Evolutionary conservation across 2,329 filamentous ascomycete genomes (phyloP).

Genomic region (Immersiporthe knoxdaviesiana): DNA sequence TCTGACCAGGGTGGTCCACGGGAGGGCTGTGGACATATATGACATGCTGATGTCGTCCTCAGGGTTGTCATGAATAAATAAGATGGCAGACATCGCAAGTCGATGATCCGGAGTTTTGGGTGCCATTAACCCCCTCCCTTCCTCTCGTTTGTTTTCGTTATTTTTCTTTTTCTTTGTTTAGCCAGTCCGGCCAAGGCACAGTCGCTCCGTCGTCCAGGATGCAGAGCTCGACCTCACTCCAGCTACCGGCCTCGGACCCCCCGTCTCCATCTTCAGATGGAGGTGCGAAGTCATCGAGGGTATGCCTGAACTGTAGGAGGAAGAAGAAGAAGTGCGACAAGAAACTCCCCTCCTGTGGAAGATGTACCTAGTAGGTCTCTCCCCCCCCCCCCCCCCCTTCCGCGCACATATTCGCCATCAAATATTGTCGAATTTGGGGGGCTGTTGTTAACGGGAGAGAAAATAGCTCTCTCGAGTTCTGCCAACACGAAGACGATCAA

Average conservation of each 20-base stretch:
- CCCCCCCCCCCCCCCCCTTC: too few relatives aligned
- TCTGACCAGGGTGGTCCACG: conserved; percentile 24
- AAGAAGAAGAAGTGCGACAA: conserved; percentile 39
- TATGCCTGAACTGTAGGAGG: conserved; percentile 37
- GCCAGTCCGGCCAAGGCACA: conserved; percentile 1
- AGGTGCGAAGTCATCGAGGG: conserved; percentile 34
- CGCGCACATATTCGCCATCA: background rate
- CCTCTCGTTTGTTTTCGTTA: background rate
- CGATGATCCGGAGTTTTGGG: conserved; percentile 14
- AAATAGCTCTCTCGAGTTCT: conserved; percentile 34
- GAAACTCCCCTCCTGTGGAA: conserved; percentile 35
- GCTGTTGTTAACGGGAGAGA: conserved; percentile 10
- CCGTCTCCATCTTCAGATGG: conserved; percentile 30
- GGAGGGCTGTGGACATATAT: conserved; percentile 27
- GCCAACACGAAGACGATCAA: conserved; percentile 36
- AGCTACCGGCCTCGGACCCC: conserved; percentile 26
- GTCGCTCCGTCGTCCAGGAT: conserved; percentile 19
- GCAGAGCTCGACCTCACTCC: conserved; percentile 26
- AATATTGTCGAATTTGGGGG: background rate
- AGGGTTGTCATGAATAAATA: conserved; percentile 20
- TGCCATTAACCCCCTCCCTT: background rate
- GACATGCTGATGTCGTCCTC: conserved; percentile 24
- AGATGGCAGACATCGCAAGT: conserved; percentile 18
- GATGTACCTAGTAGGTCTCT: conserved; percentile 36
- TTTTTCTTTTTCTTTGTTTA: background rate